Percentiles rank a stretch among this genome's conserved stretches.
phyloP scores from a whole-genome alignment of 148 eudicot species.

The Cornus suecica region DNA sequence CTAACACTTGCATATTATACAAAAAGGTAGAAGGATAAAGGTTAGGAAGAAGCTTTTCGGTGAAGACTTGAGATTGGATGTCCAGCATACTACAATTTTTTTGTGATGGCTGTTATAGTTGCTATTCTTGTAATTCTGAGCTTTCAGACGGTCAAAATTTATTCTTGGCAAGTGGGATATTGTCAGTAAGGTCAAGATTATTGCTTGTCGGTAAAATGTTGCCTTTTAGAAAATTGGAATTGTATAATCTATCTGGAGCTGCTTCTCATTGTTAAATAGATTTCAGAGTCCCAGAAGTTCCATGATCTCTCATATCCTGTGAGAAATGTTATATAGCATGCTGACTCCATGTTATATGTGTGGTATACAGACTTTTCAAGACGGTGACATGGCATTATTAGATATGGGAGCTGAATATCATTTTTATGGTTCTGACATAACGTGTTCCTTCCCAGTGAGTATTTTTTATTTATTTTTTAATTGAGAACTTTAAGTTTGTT shows the following conservation, averaged over 20 bases:
- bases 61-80: background rate
- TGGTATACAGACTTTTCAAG: slow-evolving; percentile 54
- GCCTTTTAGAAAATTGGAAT: background rate
- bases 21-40: background rate
- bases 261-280: background rate
- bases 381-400: slow-evolving; percentile 89
- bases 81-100: background rate
- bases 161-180: background rate
- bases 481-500: background rate
- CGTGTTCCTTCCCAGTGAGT: slow-evolving; percentile 93
- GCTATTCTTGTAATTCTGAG: background rate
- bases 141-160: background rate
- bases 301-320: background rate
- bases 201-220: background rate
- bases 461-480: background rate
- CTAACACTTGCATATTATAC: background rate
- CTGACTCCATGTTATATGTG: background rate
- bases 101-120: background rate
- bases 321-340: slow-evolving; percentile 1
- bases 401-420: slow-evolving; percentile 99
- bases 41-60: background rate
- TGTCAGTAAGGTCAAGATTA: background rate
- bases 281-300: slow-evolving; percentile 5
- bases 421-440: slow-evolving; percentile 96
- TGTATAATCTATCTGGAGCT: background rate